A percentile compares a stretch with the other conserved stretches of the same genome.
Evolutionary conservation across 306 rosid species (phyloP).

Genomic region (Quercus alba): DNA sequence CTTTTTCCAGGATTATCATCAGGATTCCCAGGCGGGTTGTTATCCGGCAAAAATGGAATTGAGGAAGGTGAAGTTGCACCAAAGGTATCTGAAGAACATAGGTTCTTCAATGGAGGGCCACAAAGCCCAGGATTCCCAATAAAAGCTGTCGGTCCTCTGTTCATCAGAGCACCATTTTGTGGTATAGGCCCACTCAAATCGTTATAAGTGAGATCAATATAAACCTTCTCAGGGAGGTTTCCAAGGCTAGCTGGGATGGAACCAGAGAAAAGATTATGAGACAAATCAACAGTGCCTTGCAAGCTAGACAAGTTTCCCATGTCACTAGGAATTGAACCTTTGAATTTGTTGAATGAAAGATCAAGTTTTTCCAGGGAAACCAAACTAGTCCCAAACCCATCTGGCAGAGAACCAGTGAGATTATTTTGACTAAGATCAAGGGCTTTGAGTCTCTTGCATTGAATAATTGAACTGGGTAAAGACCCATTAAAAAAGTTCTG

Average conservation of each 20-base stretch:
- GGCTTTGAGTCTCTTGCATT: constrained; percentile 74
- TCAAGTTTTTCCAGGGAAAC: constrained; percentile 60
- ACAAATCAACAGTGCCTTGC: constrained; percentile 90
- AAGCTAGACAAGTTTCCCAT: constrained; percentile 80
- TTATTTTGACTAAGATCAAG: constrained; percentile 73
- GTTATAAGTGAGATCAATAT: constrained; percentile 86
- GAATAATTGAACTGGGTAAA: constrained; percentile 51
- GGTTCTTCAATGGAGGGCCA: constrained; percentile 92
- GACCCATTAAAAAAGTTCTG: constrained; percentile 77
- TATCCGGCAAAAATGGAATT: constrained; percentile 64
- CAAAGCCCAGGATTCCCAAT: constrained; percentile 90
- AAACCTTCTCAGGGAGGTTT: constrained; percentile 94
- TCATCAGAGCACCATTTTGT: constrained; percentile 92
- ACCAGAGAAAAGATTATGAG: constrained; percentile 83
- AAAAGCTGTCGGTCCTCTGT: constrained; percentile 99
- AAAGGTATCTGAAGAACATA: constrained; percentile 60
- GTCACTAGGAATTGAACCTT: constrained; percentile 75
- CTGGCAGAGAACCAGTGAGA: constrained; percentile 70
- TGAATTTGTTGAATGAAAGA: constrained; percentile 74
- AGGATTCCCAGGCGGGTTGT: constrained; percentile 40
- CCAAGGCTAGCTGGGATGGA: constrained; percentile 84
- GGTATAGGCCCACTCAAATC: constrained; percentile 88
- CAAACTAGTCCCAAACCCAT: constrained; percentile 59
- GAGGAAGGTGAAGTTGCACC: constrained; percentile 64
- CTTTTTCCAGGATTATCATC: constrained; percentile 29